Percentiles rank a stretch among this genome's conserved stretches.
Conservation (phyloP, 345 rosid species). For the Populus nigra region DNA sequence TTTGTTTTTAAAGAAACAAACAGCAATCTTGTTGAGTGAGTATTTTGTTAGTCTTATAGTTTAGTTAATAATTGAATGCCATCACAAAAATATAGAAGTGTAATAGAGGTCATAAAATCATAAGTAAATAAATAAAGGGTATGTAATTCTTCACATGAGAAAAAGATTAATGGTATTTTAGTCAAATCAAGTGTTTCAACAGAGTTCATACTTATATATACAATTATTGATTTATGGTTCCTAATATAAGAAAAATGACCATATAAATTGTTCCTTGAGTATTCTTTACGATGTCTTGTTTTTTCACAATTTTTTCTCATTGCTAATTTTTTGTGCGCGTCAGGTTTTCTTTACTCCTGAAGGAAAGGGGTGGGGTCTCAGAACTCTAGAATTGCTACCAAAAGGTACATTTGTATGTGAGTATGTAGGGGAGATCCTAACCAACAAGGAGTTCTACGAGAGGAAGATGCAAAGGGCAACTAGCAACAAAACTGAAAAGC, state of each 20-base stretch:
- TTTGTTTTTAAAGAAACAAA: no score
- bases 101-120: not conserved
- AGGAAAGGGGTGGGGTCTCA: constrained; percentile 88
- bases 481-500: constrained; percentile 32
- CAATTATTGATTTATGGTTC: not conserved
- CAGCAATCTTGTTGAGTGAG: no score
- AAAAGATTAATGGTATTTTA: no score
- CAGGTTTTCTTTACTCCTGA: constrained; percentile 75
- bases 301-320: not conserved
- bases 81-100: not conserved
- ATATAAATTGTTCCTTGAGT: not conserved
- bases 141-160: no score
- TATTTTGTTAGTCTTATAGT: no score
- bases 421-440: constrained; percentile 80
- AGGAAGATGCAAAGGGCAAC: constrained; percentile 41
- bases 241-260: not conserved
- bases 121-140: not conserved
- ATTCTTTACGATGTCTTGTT: not conserved
- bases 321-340: constrained; percentile 17
- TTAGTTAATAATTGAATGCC: no score
- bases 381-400: constrained; percentile 71
- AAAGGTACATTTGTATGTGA: constrained; percentile 91
- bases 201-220: no score
- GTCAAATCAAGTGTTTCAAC: no score
- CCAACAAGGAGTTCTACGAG: constrained; percentile 58